These are phyloP conservation scores for Trichoderma citrinoviride DNA, from an alignment of 2,329 filamentous ascomycete genomes.

Conservation along the genomic window DNA sequence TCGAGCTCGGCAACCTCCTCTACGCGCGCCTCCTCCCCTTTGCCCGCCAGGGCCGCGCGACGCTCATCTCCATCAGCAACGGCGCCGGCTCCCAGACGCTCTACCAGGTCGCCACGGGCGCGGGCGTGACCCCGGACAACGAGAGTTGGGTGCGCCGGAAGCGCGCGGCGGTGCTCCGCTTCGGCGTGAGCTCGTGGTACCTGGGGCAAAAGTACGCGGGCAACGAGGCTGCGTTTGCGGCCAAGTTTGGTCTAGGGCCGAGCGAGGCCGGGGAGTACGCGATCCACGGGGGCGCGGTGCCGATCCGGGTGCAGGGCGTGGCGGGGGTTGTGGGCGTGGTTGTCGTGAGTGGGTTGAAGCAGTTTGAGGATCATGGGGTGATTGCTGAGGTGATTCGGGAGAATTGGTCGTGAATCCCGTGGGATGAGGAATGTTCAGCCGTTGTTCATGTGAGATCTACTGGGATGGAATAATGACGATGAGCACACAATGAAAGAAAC, in stretches of 20 bases:
- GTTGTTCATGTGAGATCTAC: neutral
- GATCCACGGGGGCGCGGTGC: slow-evolving; percentile 75
- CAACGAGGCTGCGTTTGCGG: slow-evolving; percentile 62
- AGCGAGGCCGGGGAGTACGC: slow-evolving; percentile 62
- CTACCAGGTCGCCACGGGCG: slow-evolving; percentile 67
- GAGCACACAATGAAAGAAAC: neutral
- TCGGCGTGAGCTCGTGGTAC: slow-evolving; percentile 67
- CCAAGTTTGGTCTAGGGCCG: slow-evolving; percentile 61
- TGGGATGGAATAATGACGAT: neutral
- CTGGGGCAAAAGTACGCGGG: slow-evolving; percentile 65
- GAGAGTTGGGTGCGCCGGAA: slow-evolving; percentile 70
- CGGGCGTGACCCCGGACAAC: slow-evolving; percentile 68
- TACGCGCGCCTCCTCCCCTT: slow-evolving; percentile 60
- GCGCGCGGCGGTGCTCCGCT: slow-evolving; percentile 68
- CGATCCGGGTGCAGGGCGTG: slow-evolving; percentile 68
- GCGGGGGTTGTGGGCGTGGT: slow-evolving; percentile 74
- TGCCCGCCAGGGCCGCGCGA: slow-evolving; percentile 34
- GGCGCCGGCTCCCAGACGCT: slow-evolving; percentile 58
- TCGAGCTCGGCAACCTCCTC: slow-evolving; percentile 62
- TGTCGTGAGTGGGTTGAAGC: slow-evolving; percentile 72
- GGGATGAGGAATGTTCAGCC: neutral
- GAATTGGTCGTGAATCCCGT: slow-evolving; percentile 38
- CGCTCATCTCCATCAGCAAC: slow-evolving; percentile 64
- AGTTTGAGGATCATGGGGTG: slow-evolving; percentile 74
- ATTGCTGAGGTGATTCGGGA: slow-evolving; percentile 67